Conservation (phyloP, 179 eudicot genomes). For the Patellifolia procumbens region DNA sequence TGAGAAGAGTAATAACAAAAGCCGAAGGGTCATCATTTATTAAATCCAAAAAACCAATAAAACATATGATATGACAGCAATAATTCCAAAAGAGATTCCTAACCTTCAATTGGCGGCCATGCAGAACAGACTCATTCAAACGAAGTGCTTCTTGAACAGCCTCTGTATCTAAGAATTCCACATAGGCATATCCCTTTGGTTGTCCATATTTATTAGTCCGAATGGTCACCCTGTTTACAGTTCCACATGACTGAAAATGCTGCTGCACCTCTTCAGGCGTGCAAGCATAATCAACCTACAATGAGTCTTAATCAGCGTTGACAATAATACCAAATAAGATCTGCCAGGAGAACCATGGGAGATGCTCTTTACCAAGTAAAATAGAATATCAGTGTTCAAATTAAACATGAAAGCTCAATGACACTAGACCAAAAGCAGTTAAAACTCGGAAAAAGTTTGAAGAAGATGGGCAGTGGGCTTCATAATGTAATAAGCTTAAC, state of each 20-base stretch:
- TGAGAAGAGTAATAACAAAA: neutral
- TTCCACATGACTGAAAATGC: conserved; percentile 65
- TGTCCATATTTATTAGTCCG: conserved; percentile 60
- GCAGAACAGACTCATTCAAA: conserved; percentile 62
- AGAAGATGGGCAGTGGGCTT: neutral
- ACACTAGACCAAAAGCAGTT: neutral
- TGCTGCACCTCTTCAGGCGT: conserved; percentile 72
- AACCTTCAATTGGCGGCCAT: conserved; percentile 71
- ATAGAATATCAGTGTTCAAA: neutral
- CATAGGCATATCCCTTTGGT: conserved; percentile 71
- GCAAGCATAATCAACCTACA: conserved; percentile 68
- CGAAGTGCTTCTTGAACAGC: conserved; percentile 60
- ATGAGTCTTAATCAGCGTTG: conserved; percentile 14
- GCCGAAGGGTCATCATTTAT: neutral
- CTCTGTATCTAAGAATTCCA: conserved; percentile 54
- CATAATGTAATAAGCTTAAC: conserved; percentile 4
- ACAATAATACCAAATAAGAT: neutral
- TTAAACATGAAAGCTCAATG: conserved; percentile 1
- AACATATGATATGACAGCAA: neutral
- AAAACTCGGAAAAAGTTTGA: neutral
- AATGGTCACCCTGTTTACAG: conserved; percentile 63
- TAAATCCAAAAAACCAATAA: neutral
- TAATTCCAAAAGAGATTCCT: neutral
- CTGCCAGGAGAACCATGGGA: neutral
- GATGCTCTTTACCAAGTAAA: conserved; percentile 14